phyloP scores from a whole-genome alignment of 164 flowering plant genomes.

The Stephania japonica region DNA sequence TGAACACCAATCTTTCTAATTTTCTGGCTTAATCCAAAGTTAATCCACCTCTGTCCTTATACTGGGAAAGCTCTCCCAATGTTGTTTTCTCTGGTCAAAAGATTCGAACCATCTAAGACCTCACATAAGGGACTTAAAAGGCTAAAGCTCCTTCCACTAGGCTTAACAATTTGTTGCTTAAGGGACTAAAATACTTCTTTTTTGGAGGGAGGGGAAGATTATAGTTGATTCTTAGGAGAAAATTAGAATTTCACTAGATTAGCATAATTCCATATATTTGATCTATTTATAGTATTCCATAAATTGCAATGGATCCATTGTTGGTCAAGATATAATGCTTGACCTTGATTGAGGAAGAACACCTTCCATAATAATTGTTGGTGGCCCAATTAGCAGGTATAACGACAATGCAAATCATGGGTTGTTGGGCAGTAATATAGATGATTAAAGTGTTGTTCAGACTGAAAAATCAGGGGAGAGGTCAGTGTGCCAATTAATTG shows the following conservation, averaged over 20 bases:
- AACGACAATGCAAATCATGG: neutral
- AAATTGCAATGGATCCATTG: neutral
- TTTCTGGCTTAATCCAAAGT: too few species aligned
- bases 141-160: too few species aligned
- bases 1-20: too few species aligned
- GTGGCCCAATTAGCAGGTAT: slow-evolving; percentile 1
- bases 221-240: too few species aligned
- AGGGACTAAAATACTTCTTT: too few species aligned
- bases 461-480: neutral
- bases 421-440: neutral
- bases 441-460: slow-evolving; percentile 5
- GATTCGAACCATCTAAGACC: too few species aligned
- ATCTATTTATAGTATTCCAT: neutral
- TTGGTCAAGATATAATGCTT: neutral
- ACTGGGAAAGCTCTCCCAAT: too few species aligned
- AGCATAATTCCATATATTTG: neutral
- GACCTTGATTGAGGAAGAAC: neutral
- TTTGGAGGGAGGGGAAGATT: neutral
- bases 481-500: slow-evolving; percentile 5
- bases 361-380: neutral
- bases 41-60: too few species aligned
- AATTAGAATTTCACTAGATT: neutral
- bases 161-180: too few species aligned
- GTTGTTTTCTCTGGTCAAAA: too few species aligned
- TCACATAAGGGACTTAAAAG: too few species aligned